These are phyloP conservation scores for Myriosclerotinia scirpicola DNA, from an alignment of 2,329 filamentous ascomycete species.

Conservation along the genomic window DNA sequence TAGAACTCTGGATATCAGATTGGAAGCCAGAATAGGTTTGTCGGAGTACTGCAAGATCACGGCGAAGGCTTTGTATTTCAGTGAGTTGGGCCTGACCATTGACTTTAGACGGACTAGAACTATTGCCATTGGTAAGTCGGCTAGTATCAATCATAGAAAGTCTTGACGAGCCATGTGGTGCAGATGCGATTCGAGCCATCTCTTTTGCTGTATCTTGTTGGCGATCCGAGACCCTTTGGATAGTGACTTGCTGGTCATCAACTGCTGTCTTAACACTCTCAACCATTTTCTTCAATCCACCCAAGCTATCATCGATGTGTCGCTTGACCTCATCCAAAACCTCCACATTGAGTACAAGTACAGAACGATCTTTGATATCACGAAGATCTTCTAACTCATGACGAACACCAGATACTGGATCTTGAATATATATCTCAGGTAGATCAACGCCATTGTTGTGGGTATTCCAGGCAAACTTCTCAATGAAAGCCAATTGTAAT, in stretches of 20 bases:
- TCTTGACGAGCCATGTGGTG: constrained; percentile 33
- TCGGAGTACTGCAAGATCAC: constrained; percentile 85
- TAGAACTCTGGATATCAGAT: constrained; percentile 82
- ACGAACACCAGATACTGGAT: constrained; percentile 90
- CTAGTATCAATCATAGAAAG: constrained; percentile 35
- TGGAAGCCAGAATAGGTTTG: constrained; percentile 94
- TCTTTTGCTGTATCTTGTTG: constrained; percentile 89
- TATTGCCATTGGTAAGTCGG: constrained; percentile 30
- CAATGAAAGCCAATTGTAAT: constrained; percentile 93
- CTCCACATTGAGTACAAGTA: constrained; percentile 93
- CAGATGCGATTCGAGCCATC: constrained; percentile 56
- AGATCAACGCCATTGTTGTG: constrained; percentile 90
- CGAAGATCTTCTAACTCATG: constrained; percentile 92
- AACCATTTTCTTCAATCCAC: constrained; percentile 76
- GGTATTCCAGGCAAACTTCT: constrained; percentile 99
- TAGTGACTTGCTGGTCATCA: constrained; percentile 75
- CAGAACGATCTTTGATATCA: constrained; percentile 92
- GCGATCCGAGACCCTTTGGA: constrained; percentile 84
- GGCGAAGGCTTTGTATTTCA: constrained; percentile 78
- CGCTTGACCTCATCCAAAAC: constrained; percentile 92
- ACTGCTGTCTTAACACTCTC: constrained; percentile 82
- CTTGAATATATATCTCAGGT: constrained; percentile 97
- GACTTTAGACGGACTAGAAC: constrained; percentile 38
- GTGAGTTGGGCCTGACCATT: constrained; percentile 59
- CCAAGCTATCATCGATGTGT: constrained; percentile 90